Evolutionary conservation across 306 rosid species (phyloP), one percentile per base, ranked within the genome.

Genomic region (Vigna nakashimae): DNA sequence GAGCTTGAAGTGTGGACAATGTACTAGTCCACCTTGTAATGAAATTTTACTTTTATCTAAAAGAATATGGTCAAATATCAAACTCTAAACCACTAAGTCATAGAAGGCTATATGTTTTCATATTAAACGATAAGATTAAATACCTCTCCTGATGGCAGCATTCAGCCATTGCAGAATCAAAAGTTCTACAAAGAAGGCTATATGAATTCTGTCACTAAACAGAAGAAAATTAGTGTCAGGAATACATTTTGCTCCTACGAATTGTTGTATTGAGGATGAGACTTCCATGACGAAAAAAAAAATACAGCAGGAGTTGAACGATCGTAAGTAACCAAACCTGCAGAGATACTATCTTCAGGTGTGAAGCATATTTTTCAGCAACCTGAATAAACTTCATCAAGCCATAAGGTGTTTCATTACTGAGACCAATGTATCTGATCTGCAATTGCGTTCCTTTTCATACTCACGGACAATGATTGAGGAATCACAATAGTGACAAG

Each of bases 91-190:
- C 58, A 14, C 22, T 46, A 26, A 49, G 42, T 26, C 73, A 45
- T 36, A 69, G 60, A 12, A 7, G 12, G 22, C 14, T 13, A 55
- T 20, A 72, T 55, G 76, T 55, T 72, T 72, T 52, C 43, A 55
- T 6, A 72, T 71, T 36, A 18, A 40, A 22, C 16, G 24, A 42
- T 16, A 79, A 75, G 18, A 67, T 18, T 58, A 51, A 78, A 71
- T 89, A 94, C 98, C 98, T 94, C 85, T 92, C 97, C 34, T 88
- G 97, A 83, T 92, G 96, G 81, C 98, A 94, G 84, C 98, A 92
- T 79, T 94, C 97, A 50, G 93, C 97, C 88, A 88, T 28, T 66
- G 97, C 95, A 67, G 88, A 87, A 89, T 94, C 97, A 90, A 88
- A 92, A 86, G 88, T 92, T 87, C 92, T 85, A 49, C 97, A 89